A percentile compares a stretch with the other conserved stretches of the same genome.
Evolutionary conservation across 1,139 yeast species (phyloP).

Genomic region (Saccharomyces hybrid): DNA sequence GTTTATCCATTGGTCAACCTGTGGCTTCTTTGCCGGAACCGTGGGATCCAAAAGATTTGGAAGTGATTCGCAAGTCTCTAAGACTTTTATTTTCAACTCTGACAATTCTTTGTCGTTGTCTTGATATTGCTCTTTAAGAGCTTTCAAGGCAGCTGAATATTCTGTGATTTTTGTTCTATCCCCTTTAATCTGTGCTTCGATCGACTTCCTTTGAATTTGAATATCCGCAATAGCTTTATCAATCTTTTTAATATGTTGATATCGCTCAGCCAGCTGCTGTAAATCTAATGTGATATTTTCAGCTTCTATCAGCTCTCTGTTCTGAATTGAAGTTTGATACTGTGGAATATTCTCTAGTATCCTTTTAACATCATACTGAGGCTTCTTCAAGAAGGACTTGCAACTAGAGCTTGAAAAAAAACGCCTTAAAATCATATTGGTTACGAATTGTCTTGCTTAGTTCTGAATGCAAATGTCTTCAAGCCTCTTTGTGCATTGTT

Average conservation of each 20-base stretch:
- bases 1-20: conserved; percentile 45
- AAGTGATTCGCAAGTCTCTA: conserved; percentile 38
- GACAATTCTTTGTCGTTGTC: conserved; percentile 20
- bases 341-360: conserved; percentile 36
- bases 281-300: conserved; percentile 30
- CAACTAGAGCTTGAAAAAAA: not conserved
- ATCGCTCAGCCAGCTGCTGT: conserved; percentile 27
- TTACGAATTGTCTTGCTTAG: not conserved
- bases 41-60: conserved; percentile 60
- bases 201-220: conserved; percentile 27
- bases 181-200: conserved; percentile 25
- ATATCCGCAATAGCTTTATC: conserved; percentile 21
- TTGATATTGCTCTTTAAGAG: conserved; percentile 23
- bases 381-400: conserved; percentile 26
- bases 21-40: conserved; percentile 41
- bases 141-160: conserved; percentile 16
- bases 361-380: conserved; percentile 44
- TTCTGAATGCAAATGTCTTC: not conserved
- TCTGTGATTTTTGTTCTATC: conserved; percentile 14
- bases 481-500: not conserved
- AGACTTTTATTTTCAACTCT: conserved; percentile 34
- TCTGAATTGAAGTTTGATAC: conserved; percentile 39
- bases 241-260: conserved; percentile 19
- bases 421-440: not conserved
- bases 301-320: conserved; percentile 37